A percentile compares a stretch with the other conserved stretches of the same genome.
These are phyloP conservation scores for Spatholobus suberectus DNA, from an alignment of 306 rosid species.

Conservation along the genomic window DNA sequence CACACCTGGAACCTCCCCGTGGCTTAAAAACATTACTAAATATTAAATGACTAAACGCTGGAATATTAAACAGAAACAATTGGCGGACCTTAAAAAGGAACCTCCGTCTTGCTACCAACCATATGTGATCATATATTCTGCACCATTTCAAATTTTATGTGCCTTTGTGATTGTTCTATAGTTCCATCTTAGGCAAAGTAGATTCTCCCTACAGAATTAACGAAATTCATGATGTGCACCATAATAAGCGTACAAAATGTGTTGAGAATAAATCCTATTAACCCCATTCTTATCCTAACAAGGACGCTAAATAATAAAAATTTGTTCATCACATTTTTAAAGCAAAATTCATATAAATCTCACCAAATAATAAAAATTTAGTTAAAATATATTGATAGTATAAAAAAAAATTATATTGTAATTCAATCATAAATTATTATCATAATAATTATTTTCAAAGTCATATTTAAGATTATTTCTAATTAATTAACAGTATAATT, in stretches of 20 bases:
- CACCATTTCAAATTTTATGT: not conserved
- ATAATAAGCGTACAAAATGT: not conserved
- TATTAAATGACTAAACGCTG: not conserved
- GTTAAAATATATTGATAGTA: too few relatives aligned
- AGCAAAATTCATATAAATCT: not conserved
- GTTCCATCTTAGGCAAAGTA: constrained; percentile 21
- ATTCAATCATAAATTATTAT: too few relatives aligned
- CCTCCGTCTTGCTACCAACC: not conserved
- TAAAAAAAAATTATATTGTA: too few relatives aligned
- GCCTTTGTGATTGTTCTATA: not conserved
- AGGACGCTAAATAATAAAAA: not conserved
- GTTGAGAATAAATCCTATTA: not conserved
- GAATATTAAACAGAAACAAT: not conserved
- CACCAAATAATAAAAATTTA: not conserved
- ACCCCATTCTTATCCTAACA: not conserved
- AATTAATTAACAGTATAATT: too few relatives aligned
- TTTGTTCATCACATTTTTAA: not conserved
- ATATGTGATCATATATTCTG: not conserved
- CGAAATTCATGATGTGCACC: constrained; percentile 5
- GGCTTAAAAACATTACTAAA: not conserved
- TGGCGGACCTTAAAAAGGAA: not conserved
- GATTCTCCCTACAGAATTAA: constrained; percentile 33
- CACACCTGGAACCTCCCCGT: constrained; percentile 1
- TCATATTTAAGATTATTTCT: too few relatives aligned
- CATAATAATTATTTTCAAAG: too few relatives aligned